Evolutionary conservation across 257 asterid species (phyloP).

Genomic region (Parsonsia alboflavescens): DNA sequence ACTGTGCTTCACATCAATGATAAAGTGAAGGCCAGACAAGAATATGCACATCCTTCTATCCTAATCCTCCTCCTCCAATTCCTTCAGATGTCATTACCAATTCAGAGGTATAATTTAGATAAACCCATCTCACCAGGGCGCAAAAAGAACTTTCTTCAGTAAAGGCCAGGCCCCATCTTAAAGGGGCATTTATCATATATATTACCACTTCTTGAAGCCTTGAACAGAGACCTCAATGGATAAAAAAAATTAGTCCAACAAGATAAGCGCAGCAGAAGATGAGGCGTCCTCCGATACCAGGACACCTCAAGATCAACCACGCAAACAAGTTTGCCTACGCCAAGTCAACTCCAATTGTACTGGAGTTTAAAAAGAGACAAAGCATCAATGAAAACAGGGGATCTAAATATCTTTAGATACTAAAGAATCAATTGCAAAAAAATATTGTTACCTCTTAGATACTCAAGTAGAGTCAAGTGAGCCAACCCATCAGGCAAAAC

Average conservation of each 20-base stretch:
- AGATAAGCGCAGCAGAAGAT: no score
- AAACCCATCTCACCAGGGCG: not conserved
- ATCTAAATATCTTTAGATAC: not conserved
- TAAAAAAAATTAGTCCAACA: no score
- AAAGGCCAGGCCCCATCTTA: not conserved
- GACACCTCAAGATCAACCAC: no score
- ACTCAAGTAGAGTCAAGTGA: conserved; percentile 84
- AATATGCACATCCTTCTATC: not conserved
- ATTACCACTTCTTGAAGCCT: no score
- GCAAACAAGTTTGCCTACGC: not conserved
- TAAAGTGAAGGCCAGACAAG: not conserved
- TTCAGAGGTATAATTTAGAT: no score
- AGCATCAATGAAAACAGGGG: not conserved
- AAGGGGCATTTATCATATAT: no score
- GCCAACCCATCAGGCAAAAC: conserved; percentile 88
- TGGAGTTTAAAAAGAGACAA: not conserved
- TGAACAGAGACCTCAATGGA: no score
- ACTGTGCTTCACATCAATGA: not conserved
- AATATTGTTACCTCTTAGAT: conserved; percentile 62
- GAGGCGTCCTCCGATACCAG: no score
- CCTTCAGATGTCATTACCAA: not conserved
- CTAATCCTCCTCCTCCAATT: not conserved
- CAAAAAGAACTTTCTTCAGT: not conserved
- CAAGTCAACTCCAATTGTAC: not conserved
- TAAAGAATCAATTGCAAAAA: not conserved